Base-by-base conservation (phyloP, 768 basidiomycete genomes). In the Multifurca ochricompacta region DNA sequence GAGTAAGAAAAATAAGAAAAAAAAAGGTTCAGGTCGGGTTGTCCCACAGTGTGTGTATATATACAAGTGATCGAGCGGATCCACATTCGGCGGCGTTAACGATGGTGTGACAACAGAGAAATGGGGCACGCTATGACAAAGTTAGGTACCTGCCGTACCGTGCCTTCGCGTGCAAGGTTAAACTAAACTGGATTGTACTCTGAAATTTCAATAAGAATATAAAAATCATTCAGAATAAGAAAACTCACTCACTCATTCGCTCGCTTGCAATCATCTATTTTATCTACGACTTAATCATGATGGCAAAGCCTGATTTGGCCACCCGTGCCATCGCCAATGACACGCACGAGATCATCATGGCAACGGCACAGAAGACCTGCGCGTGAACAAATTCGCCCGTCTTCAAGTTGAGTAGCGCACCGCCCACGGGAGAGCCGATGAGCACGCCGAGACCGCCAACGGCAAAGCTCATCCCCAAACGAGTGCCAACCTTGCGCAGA, bases 391-490 rank as follows among this genome's bases (percentile, higher is more conserved):
- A 59, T 8, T 59, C 13, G 10, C 58, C 58, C 25, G 37, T 50
- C 11, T 37, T 3, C 23, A 56, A 19, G 50, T 59, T 45, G 30
- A 59, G 49, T 16, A 59, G 54, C 2, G 55, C 46, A 6, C 65
- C 65, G 13, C 44, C 53, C 10, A 66, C 59, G 6, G 65, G 65
- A 6, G 56, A 56, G 8, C 65, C 65, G 13, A 60, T 37, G 28
- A 66, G 58, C 11, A 55, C 48, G 18, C 56, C 54, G 18, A 65
- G 23, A 9, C 60, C 56, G 4, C 56, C 25, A 21, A 66, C 25
- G 37, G 49, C 25, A 28, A 64, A 56, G 19, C 64, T 51, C 52
- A 66, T 56, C 31, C 65, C 66, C 25, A 63, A 50, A 23, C 66
- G 65, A 18, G 62, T 49, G 25, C 66, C 62, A 25, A 60, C 40